Conservation (phyloP, 257 asterid genomes). For the Nicotiana benthamiana region DNA sequence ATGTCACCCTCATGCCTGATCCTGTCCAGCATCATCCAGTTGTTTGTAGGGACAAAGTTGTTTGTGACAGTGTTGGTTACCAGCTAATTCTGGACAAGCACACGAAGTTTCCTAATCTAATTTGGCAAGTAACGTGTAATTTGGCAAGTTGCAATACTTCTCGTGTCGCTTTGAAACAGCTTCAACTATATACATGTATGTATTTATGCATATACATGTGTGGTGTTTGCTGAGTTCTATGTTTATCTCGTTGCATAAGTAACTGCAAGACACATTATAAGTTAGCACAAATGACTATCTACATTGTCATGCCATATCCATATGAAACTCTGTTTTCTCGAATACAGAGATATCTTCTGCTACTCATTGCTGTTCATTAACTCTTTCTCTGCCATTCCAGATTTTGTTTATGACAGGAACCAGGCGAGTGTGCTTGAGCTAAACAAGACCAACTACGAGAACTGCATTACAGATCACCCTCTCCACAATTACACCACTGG, state of each 20-base stretch:
- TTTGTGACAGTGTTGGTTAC: not conserved
- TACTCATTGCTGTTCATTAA: not conserved
- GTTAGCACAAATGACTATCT: not conserved
- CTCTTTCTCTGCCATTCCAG: conserved; percentile 24
- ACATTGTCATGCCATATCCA: not conserved
- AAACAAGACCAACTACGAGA: conserved; percentile 56
- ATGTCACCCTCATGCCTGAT: conserved; percentile 3
- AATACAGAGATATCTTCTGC: not conserved
- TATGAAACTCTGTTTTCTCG: not conserved
- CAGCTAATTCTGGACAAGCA: conserved; percentile 1
- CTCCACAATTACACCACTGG: conserved; percentile 81
- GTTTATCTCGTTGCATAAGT: not conserved
- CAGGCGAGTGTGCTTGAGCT: conserved; percentile 73
- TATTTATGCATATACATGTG: not conserved
- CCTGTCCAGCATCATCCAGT: conserved; percentile 2
- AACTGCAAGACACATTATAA: not conserved
- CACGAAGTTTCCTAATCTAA: not conserved
- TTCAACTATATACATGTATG: not conserved
- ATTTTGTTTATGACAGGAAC: conserved; percentile 66
- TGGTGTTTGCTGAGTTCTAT: not conserved
- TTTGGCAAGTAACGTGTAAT: not conserved
- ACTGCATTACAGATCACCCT: conserved; percentile 51
- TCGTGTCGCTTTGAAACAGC: not conserved
- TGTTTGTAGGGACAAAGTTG: not conserved
- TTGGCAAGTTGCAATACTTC: not conserved